Evolutionary conservation across 768 basidiomycete species (phyloP).

Genomic region (Mycena olivaceomarginata): DNA sequence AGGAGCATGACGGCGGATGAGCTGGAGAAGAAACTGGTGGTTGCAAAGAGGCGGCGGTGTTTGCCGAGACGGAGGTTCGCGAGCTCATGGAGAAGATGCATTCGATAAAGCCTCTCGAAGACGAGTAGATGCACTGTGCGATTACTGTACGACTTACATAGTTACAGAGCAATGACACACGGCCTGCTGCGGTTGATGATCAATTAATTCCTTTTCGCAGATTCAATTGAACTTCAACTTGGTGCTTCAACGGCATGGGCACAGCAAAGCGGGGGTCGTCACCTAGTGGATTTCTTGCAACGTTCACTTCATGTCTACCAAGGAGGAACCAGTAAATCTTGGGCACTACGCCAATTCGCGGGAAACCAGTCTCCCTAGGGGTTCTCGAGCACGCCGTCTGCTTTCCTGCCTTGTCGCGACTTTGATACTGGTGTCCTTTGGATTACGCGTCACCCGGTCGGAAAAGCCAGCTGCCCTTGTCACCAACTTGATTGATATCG

Average conservation of each 20-base stretch:
- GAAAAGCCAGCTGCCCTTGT: background rate
- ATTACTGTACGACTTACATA: background rate
- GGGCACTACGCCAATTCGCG: background rate
- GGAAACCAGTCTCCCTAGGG: background rate
- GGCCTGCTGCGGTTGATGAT: background rate
- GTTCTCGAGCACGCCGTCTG: background rate
- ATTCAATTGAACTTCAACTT: no score
- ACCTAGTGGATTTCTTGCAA: background rate
- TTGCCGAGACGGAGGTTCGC: constrained; percentile 84
- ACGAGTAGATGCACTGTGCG: constrained; percentile 39
- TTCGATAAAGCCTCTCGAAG: constrained; percentile 67
- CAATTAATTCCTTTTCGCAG: no score
- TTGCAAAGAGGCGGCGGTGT: constrained; percentile 84
- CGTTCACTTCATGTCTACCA: background rate
- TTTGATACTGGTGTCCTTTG: background rate
- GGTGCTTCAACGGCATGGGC: no score
- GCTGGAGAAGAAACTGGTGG: constrained; percentile 82
- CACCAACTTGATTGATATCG: background rate
- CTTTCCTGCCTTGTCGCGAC: background rate
- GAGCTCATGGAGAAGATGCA: constrained; percentile 86
- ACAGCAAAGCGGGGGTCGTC: background rate
- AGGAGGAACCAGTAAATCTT: background rate
- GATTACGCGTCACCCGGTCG: background rate
- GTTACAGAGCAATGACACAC: background rate
- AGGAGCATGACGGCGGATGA: constrained; percentile 81